Evolutionary conservation across 768 basidiomycete genomes (phyloP).

Genomic region (Chalciporus pseudorubinellus): DNA sequence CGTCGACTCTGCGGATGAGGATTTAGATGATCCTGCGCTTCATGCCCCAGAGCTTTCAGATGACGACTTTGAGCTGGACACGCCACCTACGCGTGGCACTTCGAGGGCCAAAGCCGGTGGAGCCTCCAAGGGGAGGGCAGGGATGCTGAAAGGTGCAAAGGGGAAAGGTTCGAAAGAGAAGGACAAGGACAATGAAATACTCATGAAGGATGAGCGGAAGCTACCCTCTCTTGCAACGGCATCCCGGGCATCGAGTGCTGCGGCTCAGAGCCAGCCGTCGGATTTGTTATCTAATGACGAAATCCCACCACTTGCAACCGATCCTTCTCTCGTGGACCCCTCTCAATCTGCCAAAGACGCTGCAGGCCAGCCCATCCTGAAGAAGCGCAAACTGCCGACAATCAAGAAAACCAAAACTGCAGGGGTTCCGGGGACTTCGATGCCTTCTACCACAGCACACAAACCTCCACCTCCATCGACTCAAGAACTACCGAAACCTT

Average conservation of each 20-base stretch:
- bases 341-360: conserved; percentile 30
- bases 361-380: conserved; percentile 33
- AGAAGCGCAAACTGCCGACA: conserved; percentile 64
- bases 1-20: no score
- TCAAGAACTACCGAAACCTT: conserved; percentile 28
- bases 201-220: conserved; percentile 44
- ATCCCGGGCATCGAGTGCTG: conserved; percentile 29
- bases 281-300: conserved; percentile 35
- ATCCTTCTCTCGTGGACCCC: conserved; percentile 11
- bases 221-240: conserved; percentile 14
- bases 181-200: conserved; percentile 34
- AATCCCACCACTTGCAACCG: neutral
- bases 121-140: conserved; percentile 25
- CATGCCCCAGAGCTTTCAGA: conserved; percentile 10
- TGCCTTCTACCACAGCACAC: conserved; percentile 25
- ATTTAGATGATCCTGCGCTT: no score
- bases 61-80: conserved; percentile 27
- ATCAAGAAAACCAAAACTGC: conserved; percentile 64
- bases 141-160: conserved; percentile 27
- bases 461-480: conserved; percentile 13
- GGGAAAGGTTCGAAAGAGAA: conserved; percentile 33
- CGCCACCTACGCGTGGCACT: conserved; percentile 19
- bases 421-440: conserved; percentile 20
- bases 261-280: conserved; percentile 31
- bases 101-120: conserved; percentile 19